phyloP scores from a whole-genome alignment of 257 asterid species.

The Avicennia marina region DNA sequence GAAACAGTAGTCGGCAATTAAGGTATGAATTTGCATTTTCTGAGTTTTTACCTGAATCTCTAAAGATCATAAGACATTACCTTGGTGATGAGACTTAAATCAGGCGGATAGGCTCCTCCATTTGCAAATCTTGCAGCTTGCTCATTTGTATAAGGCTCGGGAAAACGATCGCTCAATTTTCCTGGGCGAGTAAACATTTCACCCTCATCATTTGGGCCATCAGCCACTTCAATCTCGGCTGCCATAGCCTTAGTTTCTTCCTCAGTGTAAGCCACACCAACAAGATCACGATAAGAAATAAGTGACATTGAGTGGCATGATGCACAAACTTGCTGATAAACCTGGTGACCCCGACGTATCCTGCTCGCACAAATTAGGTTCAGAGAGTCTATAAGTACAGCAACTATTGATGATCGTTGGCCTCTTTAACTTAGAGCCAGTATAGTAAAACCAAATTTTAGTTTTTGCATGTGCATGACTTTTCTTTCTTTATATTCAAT shows the following conservation, averaged over 20 bases:
- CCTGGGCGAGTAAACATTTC: slow-evolving; percentile 84
- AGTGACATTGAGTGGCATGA: slow-evolving; percentile 86
- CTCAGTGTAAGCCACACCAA: slow-evolving; percentile 83
- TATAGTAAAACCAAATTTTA: neutral
- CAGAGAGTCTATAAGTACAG: neutral
- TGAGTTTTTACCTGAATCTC: neutral
- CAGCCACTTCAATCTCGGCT: slow-evolving; percentile 77
- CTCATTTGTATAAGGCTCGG: slow-evolving; percentile 72
- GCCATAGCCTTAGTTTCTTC: slow-evolving; percentile 88
- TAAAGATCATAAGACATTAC: slow-evolving; percentile 21
- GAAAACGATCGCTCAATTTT: slow-evolving; percentile 72
- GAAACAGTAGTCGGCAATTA: slow-evolving; percentile 10
- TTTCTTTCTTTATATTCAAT: neutral
- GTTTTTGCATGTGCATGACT: neutral
- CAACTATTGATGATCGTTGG: neutral
- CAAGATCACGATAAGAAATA: slow-evolving; percentile 69
- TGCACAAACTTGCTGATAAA: slow-evolving; percentile 75
- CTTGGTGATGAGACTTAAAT: slow-evolving; percentile 78
- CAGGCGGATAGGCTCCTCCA: slow-evolving; percentile 91
- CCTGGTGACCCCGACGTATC: slow-evolving; percentile 78
- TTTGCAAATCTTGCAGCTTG: slow-evolving; percentile 83
- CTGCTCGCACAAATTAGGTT: slow-evolving; percentile 23
- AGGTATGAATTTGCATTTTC: neutral
- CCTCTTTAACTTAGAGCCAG: neutral
- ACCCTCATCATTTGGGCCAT: slow-evolving; percentile 84